Base-by-base conservation (phyloP, 305 asterid species). In the Fraxinus xanthoxyloides region DNA sequence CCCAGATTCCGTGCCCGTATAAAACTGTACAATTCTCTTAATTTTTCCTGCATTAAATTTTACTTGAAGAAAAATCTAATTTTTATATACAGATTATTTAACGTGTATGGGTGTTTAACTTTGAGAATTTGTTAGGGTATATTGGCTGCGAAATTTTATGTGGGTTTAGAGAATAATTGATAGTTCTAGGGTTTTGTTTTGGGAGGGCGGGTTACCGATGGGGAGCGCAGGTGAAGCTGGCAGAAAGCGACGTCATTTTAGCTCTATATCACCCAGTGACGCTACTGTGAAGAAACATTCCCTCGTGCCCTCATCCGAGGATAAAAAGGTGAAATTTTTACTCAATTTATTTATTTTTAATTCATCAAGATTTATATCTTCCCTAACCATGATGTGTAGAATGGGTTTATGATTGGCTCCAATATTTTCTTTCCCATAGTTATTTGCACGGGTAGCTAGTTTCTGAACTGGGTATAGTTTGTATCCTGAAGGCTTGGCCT, bases 141-240 rank as follows among this genome's bases (percentile, higher is more conserved):
- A 84, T 83, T 85, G 82, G 75, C 84, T 19, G 40, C 26, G 83
- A 61, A 79, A 13, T 4, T 67, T 70, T 40, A 77, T 69, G 74
- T 51, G 86, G 85, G 85, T 82, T 89, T 86, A 76, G 83, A 24
- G 85, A 76, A 67, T 24, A 78, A 79, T 70, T 78, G 83, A 82
- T 81, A 85, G 76, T 85, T 80, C 54, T 87, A 86, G 93, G 97
- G 93, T 89, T 63, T 61, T 61, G 70, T 65, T 89, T 89, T 85
- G 88, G 81, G 87, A 51, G 83, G 88, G 84, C 30, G 85, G 85
- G 90, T 81, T 80, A 72, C 65, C 63, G 75, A 94, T 94, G 97
- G 98, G 93, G 83, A 92, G 98, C 89, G 91, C 97, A 72, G 95
- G 92, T 48, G 98, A 94, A 78, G 89, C 95, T 70, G 97, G 93